These are phyloP conservation scores for Aureobasidium sp. DNA, from an alignment of 2,329 filamentous ascomycete species.

Conservation along the genomic window DNA sequence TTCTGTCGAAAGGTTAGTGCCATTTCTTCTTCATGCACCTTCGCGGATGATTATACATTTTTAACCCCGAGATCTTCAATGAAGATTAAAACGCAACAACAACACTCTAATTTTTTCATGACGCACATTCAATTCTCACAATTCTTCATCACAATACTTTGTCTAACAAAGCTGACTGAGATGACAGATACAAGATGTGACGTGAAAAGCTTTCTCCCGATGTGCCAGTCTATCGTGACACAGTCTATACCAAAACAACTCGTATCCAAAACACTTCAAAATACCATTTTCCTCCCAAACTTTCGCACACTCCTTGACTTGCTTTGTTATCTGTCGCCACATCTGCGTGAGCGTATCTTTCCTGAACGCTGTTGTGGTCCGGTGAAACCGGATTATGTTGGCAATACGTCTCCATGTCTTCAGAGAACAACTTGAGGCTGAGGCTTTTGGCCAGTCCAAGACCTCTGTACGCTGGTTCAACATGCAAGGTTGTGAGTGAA, in stretches of 20 bases:
- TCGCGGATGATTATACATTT: slow-evolving; percentile 56
- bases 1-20: slow-evolving; percentile 4
- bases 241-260: slow-evolving; percentile 32
- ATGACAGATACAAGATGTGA: slow-evolving; percentile 1
- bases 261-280: slow-evolving; percentile 56
- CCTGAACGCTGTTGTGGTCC: slow-evolving; percentile 23
- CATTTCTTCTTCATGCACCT: slow-evolving; percentile 12
- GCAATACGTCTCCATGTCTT: slow-evolving; percentile 39
- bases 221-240: not conserved
- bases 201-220: not conserved
- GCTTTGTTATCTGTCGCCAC: slow-evolving; percentile 54
- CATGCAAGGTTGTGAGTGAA: slow-evolving; percentile 55
- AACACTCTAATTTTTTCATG: slow-evolving; percentile 70
- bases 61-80: slow-evolving; percentile 57
- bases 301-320: slow-evolving; percentile 56
- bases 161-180: not conserved
- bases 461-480: slow-evolving; percentile 53
- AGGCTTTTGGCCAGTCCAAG: slow-evolving; percentile 58
- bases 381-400: not conserved
- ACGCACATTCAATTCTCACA: slow-evolving; percentile 28
- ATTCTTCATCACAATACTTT: not conserved
- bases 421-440: slow-evolving; percentile 50
- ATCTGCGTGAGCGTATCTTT: slow-evolving; percentile 55
- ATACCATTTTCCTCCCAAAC: slow-evolving; percentile 49
- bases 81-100: slow-evolving; percentile 58